Conservation (phyloP, 306 rosid species). For the Quercus variabilis region DNA sequence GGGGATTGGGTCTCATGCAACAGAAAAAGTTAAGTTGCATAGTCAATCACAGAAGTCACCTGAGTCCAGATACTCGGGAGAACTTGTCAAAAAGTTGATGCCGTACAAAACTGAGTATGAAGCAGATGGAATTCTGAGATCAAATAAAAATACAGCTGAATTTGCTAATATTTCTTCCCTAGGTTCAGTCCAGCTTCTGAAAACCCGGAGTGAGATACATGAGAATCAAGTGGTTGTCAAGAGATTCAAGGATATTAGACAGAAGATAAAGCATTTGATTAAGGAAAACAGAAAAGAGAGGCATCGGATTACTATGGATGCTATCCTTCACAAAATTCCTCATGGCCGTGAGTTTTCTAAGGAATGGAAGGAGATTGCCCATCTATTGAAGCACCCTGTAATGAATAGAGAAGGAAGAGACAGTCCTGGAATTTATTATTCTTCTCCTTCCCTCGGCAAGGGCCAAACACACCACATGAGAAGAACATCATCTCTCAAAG, state of each 20-base stretch:
- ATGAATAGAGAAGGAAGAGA: conserved; percentile 30
- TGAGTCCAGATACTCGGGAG: not conserved
- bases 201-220: not conserved
- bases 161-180: not conserved
- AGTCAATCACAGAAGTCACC: not conserved
- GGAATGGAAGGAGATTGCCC: conserved; percentile 18
- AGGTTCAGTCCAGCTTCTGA: not conserved
- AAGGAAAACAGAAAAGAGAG: conserved; percentile 52
- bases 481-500: conserved; percentile 56
- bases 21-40: conserved; percentile 2
- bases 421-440: conserved; percentile 16
- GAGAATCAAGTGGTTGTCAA: conserved; percentile 26
- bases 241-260: conserved; percentile 56
- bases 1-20: not conserved
- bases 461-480: conserved; percentile 29
- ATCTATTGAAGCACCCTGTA: conserved; percentile 17
- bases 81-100: not conserved
- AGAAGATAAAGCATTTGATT: conserved; percentile 54
- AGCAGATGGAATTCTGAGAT: not conserved
- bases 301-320: conserved; percentile 62
- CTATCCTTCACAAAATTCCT: conserved; percentile 68
- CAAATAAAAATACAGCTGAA: not conserved
- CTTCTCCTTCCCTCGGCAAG: conserved; percentile 22
- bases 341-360: conserved; percentile 35
- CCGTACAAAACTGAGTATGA: not conserved